Base-by-base conservation (phyloP, 805 yeast genomes). In the Ogataea methylovora region DNA sequence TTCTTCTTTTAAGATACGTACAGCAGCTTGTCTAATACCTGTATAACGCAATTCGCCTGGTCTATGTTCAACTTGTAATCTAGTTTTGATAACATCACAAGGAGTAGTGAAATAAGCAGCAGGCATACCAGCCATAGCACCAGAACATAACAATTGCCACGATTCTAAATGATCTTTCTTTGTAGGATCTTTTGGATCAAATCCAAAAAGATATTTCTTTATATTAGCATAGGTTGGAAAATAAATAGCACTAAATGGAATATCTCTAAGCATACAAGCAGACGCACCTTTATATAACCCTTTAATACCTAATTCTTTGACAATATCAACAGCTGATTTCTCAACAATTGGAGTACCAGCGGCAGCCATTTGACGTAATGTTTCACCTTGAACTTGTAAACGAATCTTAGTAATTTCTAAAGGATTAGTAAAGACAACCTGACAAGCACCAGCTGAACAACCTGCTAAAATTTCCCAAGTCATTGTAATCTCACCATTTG, bases 61-160 rank as follows among this genome's bases (percentile, higher is more conserved):
- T 42, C 81, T 76, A 5, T 85, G 69, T 55, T 79, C 94, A 40
- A 86, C 79, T 63, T 90, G 98, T 43, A 90, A 66, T 60, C 97
- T 79, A 4, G 98, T 90, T 65, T 90, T 90, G 49, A 92, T 84
- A 32, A 90, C 97, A 67, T 90, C 98, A 51, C 86, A 87, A 2
- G 98, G 98, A 0, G 98, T 90, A 2, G 98, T 90, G 45, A 88
- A 65, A 58, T 83, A 90, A 9, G 97, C 97, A 21, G 97, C 94
- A 8, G 98, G 98, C 67, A 94, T 86, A 54, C 97, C 98, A 11
- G 98, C 97, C 43, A 88, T 56, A 9, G 95, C 97, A 59, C 98
- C 98, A 40, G 94, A 75, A 4, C 75, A 56, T 40, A 90, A 71
- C 44, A 92, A 66, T 60, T 90, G 95, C 82, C 90, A 79, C 20